These are phyloP conservation scores for Malassezia restricta DNA, from an alignment of 1,284 basidiomycete species.

Conservation along the genomic window DNA sequence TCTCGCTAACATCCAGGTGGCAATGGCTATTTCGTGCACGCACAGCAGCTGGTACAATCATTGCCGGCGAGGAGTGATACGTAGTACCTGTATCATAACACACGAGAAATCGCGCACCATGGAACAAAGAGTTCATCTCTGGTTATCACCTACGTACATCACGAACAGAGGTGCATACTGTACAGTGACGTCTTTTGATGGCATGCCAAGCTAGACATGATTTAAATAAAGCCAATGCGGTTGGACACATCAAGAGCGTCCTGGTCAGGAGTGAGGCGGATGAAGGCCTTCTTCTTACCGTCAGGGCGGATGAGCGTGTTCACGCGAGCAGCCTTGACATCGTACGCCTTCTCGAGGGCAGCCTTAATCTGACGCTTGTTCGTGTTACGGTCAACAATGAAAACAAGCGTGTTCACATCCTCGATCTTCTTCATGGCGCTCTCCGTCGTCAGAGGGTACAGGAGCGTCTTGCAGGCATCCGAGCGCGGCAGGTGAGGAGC, in stretches of 20 bases:
- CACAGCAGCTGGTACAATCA: background rate
- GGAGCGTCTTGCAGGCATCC: slow-evolving; percentile 91
- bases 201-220: slow-evolving; percentile 9
- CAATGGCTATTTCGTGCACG: background rate
- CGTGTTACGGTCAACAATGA: slow-evolving; percentile 83
- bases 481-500: slow-evolving; percentile 87
- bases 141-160: slow-evolving; percentile 16
- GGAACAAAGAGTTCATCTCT: slow-evolving; percentile 1
- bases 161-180: slow-evolving; percentile 14
- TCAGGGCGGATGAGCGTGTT: slow-evolving; percentile 99
- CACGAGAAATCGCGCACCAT: background rate
- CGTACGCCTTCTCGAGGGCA: slow-evolving; percentile 97
- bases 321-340: slow-evolving; percentile 86
- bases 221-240: slow-evolving; percentile 60
- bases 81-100: background rate
- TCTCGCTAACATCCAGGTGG: background rate
- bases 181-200: slow-evolving; percentile 15
- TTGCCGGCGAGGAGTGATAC: background rate
- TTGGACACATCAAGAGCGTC: slow-evolving; percentile 97
- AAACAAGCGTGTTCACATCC: slow-evolving; percentile 97
- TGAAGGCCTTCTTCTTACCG: slow-evolving; percentile 99
- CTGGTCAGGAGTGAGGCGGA: slow-evolving; percentile 83
- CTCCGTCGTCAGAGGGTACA: slow-evolving; percentile 58
- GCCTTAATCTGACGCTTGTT: slow-evolving; percentile 96
- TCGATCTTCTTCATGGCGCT: slow-evolving; percentile 74